A percentile compares a stretch with the other conserved stretches of the same genome.
These are phyloP conservation scores for Arachis stenosperma DNA, from an alignment of 306 rosid genomes.

Conservation along the genomic window DNA sequence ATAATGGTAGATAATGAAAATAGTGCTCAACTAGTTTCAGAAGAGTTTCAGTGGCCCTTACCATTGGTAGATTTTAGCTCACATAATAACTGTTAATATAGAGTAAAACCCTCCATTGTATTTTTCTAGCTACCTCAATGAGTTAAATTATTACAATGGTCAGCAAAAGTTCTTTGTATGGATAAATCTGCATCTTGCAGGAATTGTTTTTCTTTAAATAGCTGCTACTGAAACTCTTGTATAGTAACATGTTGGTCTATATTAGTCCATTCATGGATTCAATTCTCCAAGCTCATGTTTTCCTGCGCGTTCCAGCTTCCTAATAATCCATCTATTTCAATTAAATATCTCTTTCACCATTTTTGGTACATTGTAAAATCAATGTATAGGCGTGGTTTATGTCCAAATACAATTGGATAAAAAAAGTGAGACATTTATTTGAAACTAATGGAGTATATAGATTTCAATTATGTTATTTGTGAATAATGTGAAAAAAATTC, in stretches of 20 bases:
- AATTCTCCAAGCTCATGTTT: slow-evolving; percentile 1
- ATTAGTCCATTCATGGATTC: slow-evolving; percentile 30
- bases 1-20: slow-evolving; percentile 40
- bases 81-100: slow-evolving; percentile 48
- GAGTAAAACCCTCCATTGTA: slow-evolving; percentile 51
- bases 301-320: background rate
- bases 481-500: no score
- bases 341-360: no score
- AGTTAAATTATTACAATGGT: slow-evolving; percentile 37
- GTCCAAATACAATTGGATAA: no score
- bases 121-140: slow-evolving; percentile 45
- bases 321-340: no score
- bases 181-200: slow-evolving; percentile 48
- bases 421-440: no score
- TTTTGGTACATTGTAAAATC: no score
- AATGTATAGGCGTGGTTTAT: no score
- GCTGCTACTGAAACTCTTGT: slow-evolving; percentile 45
- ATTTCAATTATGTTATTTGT: no score
- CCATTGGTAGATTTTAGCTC: slow-evolving; percentile 50
- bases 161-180: slow-evolving; percentile 31
- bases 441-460: no score
- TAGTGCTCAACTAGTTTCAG: slow-evolving; percentile 40
- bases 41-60: slow-evolving; percentile 46
- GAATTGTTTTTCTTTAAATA: slow-evolving; percentile 33
- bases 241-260: slow-evolving; percentile 45